Base-by-base conservation (phyloP, 371 early-diverging fungal genomes). In the Rhizopus stolonifer region DNA sequence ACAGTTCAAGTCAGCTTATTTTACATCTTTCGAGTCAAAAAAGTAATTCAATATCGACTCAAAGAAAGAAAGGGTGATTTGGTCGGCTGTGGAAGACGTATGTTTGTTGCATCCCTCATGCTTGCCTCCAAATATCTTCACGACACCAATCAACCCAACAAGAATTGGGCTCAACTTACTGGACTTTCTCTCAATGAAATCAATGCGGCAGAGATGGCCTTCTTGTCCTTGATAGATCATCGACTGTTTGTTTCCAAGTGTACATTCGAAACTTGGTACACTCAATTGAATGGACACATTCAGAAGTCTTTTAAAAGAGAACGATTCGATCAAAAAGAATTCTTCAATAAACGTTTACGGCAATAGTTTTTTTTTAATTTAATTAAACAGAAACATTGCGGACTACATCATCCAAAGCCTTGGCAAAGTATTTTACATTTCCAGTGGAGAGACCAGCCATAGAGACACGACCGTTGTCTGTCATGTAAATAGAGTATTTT, bases 381-480 rank as follows among this genome's bases (percentile, higher is more conserved):
- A 6, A 19, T 49, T 60, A 61, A 26, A 46, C 56, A 22, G 53
- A 11, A 11, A 72, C 72, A 50, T 80, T 77, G 46, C 85, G 81
- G 22, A 90, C 87, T 47, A 88, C 90, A 54, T 84, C 85, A 58
- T 90, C 87, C 42, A 92, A 77, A 32, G 90, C 79, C 29, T 62
- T 68, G 11, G 95, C 95, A 67, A 95, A 93, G 62, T 90, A 85
- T 53, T 85, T 81, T 11, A 95, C 85, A 70, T 98, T 98, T 33
- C 63, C 64, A 13, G 85, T 70, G 64, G 90, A 92, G 34, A 98
- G 71, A 42, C 96, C 96, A 34, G 96, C 95, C 86, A 96, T 93
- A 45, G 93, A 93, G 53, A 98, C 88, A 56, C 98, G 88, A 18
- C 98, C 96, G 56, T 94, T 93, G 49, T 89, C 90, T 18, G 94